Percentiles rank a stretch among this genome's conserved stretches.
Conservation (phyloP, 257 asterid genomes). For the Solanum pinnatisectum region DNA sequence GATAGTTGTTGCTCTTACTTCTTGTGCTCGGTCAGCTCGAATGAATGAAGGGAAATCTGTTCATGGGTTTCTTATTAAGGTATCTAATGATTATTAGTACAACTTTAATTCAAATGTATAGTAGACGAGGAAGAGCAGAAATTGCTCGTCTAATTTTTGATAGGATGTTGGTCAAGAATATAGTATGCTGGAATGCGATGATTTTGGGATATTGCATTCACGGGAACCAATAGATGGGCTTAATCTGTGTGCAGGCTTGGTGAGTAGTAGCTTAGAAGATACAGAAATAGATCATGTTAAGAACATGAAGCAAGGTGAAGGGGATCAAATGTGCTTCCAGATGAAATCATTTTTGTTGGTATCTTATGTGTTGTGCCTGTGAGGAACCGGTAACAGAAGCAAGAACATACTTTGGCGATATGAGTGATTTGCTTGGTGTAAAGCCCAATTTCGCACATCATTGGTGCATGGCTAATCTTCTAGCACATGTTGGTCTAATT, state of each 20-base stretch:
- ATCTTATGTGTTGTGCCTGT: slow-evolving; percentile 57
- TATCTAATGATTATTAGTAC: slow-evolving; percentile 15
- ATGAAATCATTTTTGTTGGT: slow-evolving; percentile 35
- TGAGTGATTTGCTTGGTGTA: slow-evolving; percentile 29
- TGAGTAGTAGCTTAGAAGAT: slow-evolving; percentile 6
- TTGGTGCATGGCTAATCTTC: slow-evolving; percentile 72
- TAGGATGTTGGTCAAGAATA: slow-evolving; percentile 46
- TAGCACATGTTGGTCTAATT: slow-evolving; percentile 39
- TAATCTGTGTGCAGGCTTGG: slow-evolving; percentile 32
- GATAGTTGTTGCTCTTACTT: slow-evolving; percentile 37
- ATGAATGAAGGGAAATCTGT: slow-evolving; percentile 42
- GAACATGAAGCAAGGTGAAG: neutral
- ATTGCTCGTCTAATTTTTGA: slow-evolving; percentile 41
- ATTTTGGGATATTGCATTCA: neutral
- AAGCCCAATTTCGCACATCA: slow-evolving; percentile 56
- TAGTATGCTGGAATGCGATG: neutral
- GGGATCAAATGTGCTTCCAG: slow-evolving; percentile 18
- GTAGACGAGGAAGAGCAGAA: slow-evolving; percentile 10
- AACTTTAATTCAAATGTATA: slow-evolving; percentile 47
- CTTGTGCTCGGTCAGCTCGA: slow-evolving; percentile 62
- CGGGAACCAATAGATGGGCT: slow-evolving; percentile 16
- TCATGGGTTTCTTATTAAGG: no score
- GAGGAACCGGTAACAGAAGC: slow-evolving; percentile 37
- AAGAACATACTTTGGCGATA: slow-evolving; percentile 28
- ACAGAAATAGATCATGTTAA: neutral